A percentile compares a stretch with the other conserved stretches of the same genome.
phyloP scores from a whole-genome alignment of 2,329 filamentous ascomycete genomes.

The Cladophialophora psammophila region DNA sequence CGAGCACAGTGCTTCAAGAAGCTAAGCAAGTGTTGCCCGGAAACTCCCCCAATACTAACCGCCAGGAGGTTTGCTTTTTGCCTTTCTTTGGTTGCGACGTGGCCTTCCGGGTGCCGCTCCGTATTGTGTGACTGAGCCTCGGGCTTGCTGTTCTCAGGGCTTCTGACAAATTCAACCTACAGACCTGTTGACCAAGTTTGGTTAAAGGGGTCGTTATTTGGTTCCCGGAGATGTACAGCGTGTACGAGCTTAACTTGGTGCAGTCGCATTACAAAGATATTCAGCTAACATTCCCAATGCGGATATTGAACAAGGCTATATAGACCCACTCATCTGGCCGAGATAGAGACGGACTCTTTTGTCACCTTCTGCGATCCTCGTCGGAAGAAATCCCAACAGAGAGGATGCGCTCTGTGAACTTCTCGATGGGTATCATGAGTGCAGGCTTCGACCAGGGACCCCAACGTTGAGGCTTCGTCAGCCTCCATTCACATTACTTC shows the following conservation, averaged over 20 bases:
- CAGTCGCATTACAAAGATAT: constrained; percentile 10
- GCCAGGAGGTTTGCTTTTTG: neutral
- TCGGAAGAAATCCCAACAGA: neutral
- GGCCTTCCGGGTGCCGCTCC: neutral
- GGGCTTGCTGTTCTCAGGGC: neutral
- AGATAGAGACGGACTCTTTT: neutral
- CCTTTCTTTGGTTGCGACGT: neutral
- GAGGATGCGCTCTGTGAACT: neutral
- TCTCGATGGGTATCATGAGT: neutral
- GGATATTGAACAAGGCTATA: constrained; percentile 1
- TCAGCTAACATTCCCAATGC: neutral
- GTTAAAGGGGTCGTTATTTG: neutral
- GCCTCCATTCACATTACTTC: neutral
- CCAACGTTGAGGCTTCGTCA: neutral
- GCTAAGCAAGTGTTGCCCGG: neutral
- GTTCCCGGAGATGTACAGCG: constrained; percentile 2
- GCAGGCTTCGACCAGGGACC: neutral
- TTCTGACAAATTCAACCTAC: constrained; percentile 7
- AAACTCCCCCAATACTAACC: neutral
- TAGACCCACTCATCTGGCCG: constrained; percentile 11
- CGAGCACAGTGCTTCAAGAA: neutral
- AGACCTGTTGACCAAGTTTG: neutral
- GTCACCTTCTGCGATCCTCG: neutral
- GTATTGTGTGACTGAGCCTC: neutral
- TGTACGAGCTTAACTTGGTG: constrained; percentile 7